Base-by-base conservation (phyloP, 2,329 filamentous ascomycete species). In the Orbilia ellipsospora region DNA sequence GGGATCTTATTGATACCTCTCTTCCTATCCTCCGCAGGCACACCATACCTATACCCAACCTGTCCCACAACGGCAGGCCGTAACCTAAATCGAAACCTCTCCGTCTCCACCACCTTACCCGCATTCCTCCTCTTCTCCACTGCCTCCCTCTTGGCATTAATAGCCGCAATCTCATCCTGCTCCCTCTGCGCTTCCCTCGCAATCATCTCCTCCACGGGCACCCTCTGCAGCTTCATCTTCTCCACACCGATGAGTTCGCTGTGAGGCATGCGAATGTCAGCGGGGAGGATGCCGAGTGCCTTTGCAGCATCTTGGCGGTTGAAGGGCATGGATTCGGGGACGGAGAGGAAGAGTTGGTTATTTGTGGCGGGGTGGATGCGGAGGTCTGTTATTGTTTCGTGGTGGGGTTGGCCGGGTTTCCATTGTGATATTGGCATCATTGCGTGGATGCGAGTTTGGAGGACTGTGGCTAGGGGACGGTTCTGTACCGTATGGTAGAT, bases 1-100 rank as follows among this genome's bases (percentile, higher is more conserved):
- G 89, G 89, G 80, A 91, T 90, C 85, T 90, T 91, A 83, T 90
- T 82, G 80, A 86, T 80, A n/a, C 87, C 89, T 78, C 86, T 87
- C 82, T 86, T 87, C 68, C 89, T 85, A 80, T 91, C 89, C 80
- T 87, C 84, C 77, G 85, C 84, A 10, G 89, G 89, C 74, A 85
- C 85, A 74, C 89, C 89, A 78, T 91, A 91, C 73, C 88, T 84
- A 85, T 86, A 88, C 18, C 89, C 89, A 1, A 87, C 85, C 15
- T 57, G 31, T 1, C 78, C 79, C 4, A 78, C 77, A 15, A 63
- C 76, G 40, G 77, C 79, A 20, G 78, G 70, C 51, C 65, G 63
- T 5, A 80, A 36, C 31, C 73, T 79, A 74, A 79, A 80, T 57
- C 40, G 81, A 80, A 76, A 84, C 83, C 62, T 84, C 83, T 20